Evolutionary conservation across 768 basidiomycete species (phyloP).

Genomic region (Pisolithus tinctorius): DNA sequence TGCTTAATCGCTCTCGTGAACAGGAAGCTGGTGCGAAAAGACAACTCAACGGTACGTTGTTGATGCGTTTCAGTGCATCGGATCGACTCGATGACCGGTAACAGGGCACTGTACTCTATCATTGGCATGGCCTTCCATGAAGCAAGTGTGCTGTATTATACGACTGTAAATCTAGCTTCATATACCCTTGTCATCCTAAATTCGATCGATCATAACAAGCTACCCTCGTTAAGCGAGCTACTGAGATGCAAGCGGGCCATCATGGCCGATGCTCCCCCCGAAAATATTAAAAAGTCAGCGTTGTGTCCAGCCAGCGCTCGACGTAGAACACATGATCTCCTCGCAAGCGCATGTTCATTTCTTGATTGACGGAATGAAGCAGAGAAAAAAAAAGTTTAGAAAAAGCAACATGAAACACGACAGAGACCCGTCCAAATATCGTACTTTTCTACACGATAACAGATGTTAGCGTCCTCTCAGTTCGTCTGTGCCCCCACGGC

Average conservation of each 20-base stretch:
- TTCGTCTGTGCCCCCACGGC: conserved; percentile 68
- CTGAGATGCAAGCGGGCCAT: conserved; percentile 36
- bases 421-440: background rate
- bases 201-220: conserved; percentile 16
- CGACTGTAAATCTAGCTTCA: no score
- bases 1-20: conserved; percentile 88
- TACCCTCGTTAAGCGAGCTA: conserved; percentile 65
- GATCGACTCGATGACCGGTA: background rate
- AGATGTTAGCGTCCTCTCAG: conserved; percentile 19
- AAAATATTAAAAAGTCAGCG: conserved; percentile 98
- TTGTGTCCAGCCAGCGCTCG: conserved; percentile 94
- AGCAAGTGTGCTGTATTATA: background rate
- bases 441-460: background rate
- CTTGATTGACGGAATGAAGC: background rate
- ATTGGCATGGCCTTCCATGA: conserved; percentile 54
- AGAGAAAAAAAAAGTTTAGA: background rate
- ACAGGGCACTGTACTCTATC: conserved; percentile 62
- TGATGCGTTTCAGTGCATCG: background rate
- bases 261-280: conserved; percentile 72
- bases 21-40: conserved; percentile 77
- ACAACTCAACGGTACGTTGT: conserved; percentile 49
- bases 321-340: conserved; percentile 35
- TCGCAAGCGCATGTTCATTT: no score
- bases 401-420: background rate
- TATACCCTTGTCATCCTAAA: no score